These are phyloP conservation scores for Fomitopsis serialis DNA, from an alignment of 768 basidiomycete species.

Conservation along the genomic window DNA sequence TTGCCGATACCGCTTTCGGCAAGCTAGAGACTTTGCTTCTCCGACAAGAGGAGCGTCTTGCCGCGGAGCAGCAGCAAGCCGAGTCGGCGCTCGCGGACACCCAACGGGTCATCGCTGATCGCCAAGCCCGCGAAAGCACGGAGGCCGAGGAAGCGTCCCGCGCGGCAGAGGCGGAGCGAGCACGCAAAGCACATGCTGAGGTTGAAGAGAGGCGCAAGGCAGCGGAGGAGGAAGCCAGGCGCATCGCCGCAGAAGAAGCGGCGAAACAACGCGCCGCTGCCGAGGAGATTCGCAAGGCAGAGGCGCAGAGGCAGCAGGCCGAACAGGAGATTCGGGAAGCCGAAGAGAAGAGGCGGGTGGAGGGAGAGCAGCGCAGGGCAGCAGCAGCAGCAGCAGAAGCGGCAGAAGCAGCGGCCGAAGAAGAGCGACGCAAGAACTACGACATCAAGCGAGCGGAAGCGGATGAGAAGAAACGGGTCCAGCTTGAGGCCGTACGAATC, in stretches of 20 bases:
- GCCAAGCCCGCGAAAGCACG: background rate
- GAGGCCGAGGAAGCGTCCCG: background rate
- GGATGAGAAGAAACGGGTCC: background rate
- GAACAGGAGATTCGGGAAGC: conserved; percentile 1
- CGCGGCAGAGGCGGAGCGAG: background rate
- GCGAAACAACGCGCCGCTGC: background rate
- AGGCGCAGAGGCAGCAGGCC: background rate
- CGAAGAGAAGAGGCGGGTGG: background rate
- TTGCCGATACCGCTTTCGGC: conserved; percentile 24
- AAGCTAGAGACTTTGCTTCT: conserved; percentile 24
- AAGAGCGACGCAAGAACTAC: background rate
- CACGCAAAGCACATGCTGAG: background rate
- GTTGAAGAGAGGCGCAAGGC: background rate
- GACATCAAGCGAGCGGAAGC: background rate
- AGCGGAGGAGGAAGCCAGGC: background rate
- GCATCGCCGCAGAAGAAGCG: background rate
- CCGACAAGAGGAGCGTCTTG: conserved; percentile 16
- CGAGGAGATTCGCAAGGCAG: background rate
- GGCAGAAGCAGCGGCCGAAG: background rate
- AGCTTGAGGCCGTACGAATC: background rate
- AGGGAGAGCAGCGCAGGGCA: background rate
- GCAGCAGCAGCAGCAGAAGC: conserved; percentile 2
- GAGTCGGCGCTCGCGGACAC: background rate
- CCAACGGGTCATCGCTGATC: background rate
- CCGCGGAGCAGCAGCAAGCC: conserved; percentile 1